These are phyloP conservation scores for Dipodascopsis uninucleata DNA, from an alignment of 805 yeast genomes.

Conservation along the genomic window DNA sequence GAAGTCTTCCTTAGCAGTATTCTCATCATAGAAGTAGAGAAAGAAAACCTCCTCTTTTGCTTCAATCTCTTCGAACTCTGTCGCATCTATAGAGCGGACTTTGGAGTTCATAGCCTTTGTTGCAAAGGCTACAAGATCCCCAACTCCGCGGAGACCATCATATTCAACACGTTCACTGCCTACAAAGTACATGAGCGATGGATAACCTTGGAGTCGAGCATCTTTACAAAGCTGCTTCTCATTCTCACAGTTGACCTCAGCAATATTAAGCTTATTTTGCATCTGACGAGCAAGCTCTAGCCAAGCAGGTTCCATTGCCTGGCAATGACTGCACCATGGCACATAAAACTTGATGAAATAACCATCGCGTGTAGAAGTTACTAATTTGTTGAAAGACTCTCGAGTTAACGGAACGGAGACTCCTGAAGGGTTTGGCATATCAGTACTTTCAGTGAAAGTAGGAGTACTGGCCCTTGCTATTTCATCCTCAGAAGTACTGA, in stretches of 20 bases:
- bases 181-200: slow-evolving; percentile 31
- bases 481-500: slow-evolving; percentile 7
- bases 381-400: slow-evolving; percentile 31
- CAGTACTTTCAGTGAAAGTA: slow-evolving; percentile 2
- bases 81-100: slow-evolving; percentile 31
- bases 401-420: slow-evolving; percentile 33
- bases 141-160: slow-evolving; percentile 35
- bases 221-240: slow-evolving; percentile 35
- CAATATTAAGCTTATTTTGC: slow-evolving; percentile 38
- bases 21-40: slow-evolving; percentile 41
- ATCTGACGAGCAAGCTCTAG: slow-evolving; percentile 35
- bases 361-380: slow-evolving; percentile 34
- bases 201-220: slow-evolving; percentile 34
- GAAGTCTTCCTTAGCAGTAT: slow-evolving; percentile 40
- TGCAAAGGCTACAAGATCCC: slow-evolving; percentile 38
- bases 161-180: slow-evolving; percentile 33
- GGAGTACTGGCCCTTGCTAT: slow-evolving; percentile 6
- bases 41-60: slow-evolving; percentile 34
- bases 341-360: slow-evolving; percentile 43
- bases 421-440: slow-evolving; percentile 38
- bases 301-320: slow-evolving; percentile 39
- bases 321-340: slow-evolving; percentile 42
- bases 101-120: slow-evolving; percentile 33
- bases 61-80: slow-evolving; percentile 30
- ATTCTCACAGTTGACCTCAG: slow-evolving; percentile 41